phyloP scores from a whole-genome alignment of 139 green algal genomes.

The Asterochloris sp. region DNA sequence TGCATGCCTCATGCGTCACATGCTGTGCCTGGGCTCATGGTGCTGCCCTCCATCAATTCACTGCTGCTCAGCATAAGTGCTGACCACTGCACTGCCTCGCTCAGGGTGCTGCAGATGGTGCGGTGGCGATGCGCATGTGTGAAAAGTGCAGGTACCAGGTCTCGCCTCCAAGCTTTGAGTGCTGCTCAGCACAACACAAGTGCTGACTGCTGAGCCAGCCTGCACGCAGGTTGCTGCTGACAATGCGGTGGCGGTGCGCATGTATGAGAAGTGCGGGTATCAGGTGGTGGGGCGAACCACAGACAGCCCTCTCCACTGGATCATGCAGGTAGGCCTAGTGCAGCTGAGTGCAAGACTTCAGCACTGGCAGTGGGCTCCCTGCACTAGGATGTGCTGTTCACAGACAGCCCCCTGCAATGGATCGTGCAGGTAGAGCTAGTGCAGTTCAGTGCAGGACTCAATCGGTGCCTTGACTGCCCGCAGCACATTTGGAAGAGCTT shows the following conservation, averaged over 20 bases:
- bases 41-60: too few relatives aligned
- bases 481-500: slow-evolving; percentile 14
- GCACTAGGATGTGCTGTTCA: too few relatives aligned
- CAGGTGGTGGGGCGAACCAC: not conserved
- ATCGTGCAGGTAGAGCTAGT: too few relatives aligned
- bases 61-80: not conserved
- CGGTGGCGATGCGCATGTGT: not conserved
- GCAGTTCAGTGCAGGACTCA: too few relatives aligned
- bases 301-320: slow-evolving; percentile 8
- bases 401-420: too few relatives aligned
- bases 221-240: slow-evolving; percentile 7
- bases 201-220: not conserved
- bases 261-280: slow-evolving; percentile 22
- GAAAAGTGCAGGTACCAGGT: not conserved
- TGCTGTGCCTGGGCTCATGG: too few relatives aligned
- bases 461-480: too few relatives aligned
- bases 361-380: too few relatives aligned
- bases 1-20: too few relatives aligned
- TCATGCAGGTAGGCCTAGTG: not conserved
- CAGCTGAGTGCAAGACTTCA: too few relatives aligned
- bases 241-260: slow-evolving; percentile 12
- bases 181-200: not conserved
- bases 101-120: not conserved
- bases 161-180: not conserved
- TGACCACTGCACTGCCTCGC: too few relatives aligned